Evolutionary conservation across 257 asterid species (phyloP).

Genomic region (Parsonsia alboflavescens): DNA sequence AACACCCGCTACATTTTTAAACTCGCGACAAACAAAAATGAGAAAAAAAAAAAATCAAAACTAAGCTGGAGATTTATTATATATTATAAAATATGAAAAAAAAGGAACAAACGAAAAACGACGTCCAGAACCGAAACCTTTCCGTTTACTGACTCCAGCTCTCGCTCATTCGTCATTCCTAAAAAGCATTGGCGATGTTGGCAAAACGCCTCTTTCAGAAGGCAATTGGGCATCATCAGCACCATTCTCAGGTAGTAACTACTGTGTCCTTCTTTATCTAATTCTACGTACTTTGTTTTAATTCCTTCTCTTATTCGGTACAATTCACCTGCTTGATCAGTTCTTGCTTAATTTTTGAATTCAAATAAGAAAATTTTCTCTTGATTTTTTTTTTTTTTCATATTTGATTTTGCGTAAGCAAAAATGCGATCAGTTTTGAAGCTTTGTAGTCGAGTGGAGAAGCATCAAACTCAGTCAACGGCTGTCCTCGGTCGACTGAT

Average conservation of each 20-base stretch:
- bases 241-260: constrained; percentile 11
- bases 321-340: constrained; percentile 1
- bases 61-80: too few relatives aligned
- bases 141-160: background rate
- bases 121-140: background rate
- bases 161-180: background rate
- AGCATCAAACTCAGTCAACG: background rate
- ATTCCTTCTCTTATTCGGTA: background rate
- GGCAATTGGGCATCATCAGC: constrained; percentile 47
- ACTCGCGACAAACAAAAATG: background rate
- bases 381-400: background rate
- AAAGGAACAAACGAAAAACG: background rate
- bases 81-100: background rate
- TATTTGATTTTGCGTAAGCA: background rate
- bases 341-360: background rate
- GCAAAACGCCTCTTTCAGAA: constrained; percentile 71
- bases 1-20: background rate
- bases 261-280: background rate
- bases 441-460: background rate
- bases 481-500: background rate
- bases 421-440: background rate
- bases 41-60: background rate
- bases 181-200: constrained; percentile 42
- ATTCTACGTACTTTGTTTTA: background rate
- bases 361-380: background rate